Evolutionary conservation across 768 basidiomycete species (phyloP).

Genomic region (Suillus tomentosus): DNA sequence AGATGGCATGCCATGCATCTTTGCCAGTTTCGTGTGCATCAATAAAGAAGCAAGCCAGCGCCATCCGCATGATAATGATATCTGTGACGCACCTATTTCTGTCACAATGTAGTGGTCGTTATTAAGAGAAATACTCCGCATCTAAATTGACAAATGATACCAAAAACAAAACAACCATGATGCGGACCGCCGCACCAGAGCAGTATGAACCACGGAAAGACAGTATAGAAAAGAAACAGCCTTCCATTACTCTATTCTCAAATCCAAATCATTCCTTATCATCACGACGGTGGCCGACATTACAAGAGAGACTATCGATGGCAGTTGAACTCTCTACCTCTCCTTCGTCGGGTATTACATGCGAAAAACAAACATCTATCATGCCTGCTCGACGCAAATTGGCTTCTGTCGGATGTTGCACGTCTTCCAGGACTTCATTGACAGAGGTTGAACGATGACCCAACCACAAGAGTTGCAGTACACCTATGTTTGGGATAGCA

Average conservation of each 20-base stretch:
- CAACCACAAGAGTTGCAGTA: constrained; percentile 2
- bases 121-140: too few species aligned
- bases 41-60: background rate
- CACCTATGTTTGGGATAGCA: background rate
- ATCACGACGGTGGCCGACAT: background rate
- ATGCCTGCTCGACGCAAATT: constrained; percentile 7
- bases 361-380: constrained; percentile 2
- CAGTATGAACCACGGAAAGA: background rate
- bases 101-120: too few species aligned
- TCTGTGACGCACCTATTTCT: too few species aligned
- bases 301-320: background rate
- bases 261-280: too few species aligned
- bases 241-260: too few species aligned
- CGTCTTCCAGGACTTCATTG: background rate
- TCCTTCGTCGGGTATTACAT: background rate
- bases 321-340: background rate
- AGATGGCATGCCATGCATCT: too few species aligned
- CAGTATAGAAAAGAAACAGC: background rate
- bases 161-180: background rate
- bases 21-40: too few species aligned
- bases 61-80: too few species aligned
- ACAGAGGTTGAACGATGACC: constrained; percentile 1
- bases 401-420: background rate
- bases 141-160: background rate
- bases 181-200: constrained; percentile 1